These are phyloP conservation scores for Aspergillus thermomutatus DNA, from an alignment of 2,329 filamentous ascomycete species.

Conservation along the genomic window DNA sequence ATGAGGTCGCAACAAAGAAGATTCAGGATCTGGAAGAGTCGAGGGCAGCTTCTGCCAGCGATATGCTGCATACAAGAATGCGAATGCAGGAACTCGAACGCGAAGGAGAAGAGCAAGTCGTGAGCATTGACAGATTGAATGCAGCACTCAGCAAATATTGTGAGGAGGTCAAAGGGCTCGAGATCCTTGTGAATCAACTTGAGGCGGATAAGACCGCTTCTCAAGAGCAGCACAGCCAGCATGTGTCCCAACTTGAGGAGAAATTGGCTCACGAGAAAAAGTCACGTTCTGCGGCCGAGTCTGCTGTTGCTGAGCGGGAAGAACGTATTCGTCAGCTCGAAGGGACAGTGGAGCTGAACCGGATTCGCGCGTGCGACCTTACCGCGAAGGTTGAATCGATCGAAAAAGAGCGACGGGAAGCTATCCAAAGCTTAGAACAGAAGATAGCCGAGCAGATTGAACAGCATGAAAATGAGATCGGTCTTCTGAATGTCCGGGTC, in stretches of 20 bases:
- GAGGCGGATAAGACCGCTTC: conserved; percentile 37
- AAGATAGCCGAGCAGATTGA: conserved; percentile 21
- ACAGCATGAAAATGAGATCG: conserved; percentile 34
- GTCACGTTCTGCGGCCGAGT: conserved; percentile 33
- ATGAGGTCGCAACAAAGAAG: conserved; percentile 36
- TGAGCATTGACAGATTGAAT: conserved; percentile 42
- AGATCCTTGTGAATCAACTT: conserved; percentile 39
- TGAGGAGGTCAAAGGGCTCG: conserved; percentile 41
- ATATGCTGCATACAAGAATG: conserved; percentile 45
- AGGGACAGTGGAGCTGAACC: conserved; percentile 32
- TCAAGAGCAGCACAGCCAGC: conserved; percentile 25
- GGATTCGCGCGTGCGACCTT: conserved; percentile 32
- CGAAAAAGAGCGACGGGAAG: conserved; percentile 26
- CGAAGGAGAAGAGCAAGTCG: conserved; percentile 38
- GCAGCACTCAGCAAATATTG: conserved; percentile 43
- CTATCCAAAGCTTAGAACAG: conserved; percentile 22
- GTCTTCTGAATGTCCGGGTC: conserved; percentile 41
- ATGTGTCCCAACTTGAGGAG: conserved; percentile 32
- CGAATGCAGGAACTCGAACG: conserved; percentile 41
- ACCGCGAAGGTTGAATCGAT: conserved; percentile 33
- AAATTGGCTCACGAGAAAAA: conserved; percentile 32
- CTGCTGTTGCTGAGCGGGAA: conserved; percentile 32
- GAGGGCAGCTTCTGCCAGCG: conserved; percentile 41
- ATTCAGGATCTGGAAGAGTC: conserved; percentile 38
- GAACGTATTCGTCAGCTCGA: conserved; percentile 37